Evolutionary conservation across 345 rosid species (phyloP).

Genomic region (Trapa bicornis): DNA sequence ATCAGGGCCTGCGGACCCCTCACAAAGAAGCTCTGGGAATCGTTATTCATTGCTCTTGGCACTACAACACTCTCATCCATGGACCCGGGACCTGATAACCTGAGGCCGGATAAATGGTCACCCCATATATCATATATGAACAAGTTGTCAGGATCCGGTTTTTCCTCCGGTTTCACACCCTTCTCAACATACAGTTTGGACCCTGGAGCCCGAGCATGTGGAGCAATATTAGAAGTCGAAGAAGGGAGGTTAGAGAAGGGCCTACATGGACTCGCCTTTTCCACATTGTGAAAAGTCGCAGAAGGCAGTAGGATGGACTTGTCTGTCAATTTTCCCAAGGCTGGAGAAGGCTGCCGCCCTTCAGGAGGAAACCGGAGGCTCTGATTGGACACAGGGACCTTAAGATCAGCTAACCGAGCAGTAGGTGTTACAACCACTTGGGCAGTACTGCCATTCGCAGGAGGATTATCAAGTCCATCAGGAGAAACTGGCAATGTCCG

Average conservation of each 20-base stretch:
- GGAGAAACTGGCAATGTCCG: conserved; percentile 16
- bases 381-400: not conserved
- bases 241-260: conserved; percentile 19
- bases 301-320: conserved; percentile 35
- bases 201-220: conserved; percentile 74
- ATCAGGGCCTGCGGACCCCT: conserved; percentile 64
- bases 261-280: conserved; percentile 13
- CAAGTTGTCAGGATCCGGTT: conserved; percentile 17
- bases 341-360: conserved; percentile 15
- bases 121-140: conserved; percentile 81
- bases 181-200: conserved; percentile 24
- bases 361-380: not conserved
- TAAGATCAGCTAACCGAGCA: not conserved
- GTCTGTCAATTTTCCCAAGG: conserved; percentile 8
- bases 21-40: conserved; percentile 67
- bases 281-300: conserved; percentile 32
- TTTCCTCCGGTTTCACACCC: conserved; percentile 20
- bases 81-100: conserved; percentile 21
- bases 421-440: not conserved
- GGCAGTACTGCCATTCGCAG: conserved; percentile 3
- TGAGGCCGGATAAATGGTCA: conserved; percentile 53
- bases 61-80: conserved; percentile 28
- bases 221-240: conserved; percentile 36
- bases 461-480: conserved; percentile 25
- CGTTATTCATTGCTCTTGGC: conserved; percentile 15